Evolutionary conservation across 1,284 basidiomycete species (phyloP), one percentile per base, ranked within the genome.

Genomic region (Rhizoctonia solani): DNA sequence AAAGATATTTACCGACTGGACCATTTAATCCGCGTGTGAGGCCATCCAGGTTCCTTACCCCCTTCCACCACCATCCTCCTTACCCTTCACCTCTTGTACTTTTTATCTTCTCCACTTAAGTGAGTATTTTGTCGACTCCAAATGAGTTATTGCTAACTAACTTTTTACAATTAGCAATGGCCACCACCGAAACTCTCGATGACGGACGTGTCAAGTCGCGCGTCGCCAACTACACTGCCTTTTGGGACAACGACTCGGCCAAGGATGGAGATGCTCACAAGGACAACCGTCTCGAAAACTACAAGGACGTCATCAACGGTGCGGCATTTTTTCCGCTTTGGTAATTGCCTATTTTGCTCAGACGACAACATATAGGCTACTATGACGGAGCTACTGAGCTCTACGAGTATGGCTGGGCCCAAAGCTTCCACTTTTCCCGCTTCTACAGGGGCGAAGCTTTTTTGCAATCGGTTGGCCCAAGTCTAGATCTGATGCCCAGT

Each of bases 371-470:
- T 13, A n/a, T 53, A 66, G 92, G 93, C 46, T 98, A 97, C 81
- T 98, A 98, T 74, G 95, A 98, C 74, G 95, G 93, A 73, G 96
- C 95, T 4, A 99, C 96, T 19, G 88, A 95, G 76, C 83, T 99
- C 66, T 99, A 98, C 82, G 96, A 99, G 79, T 98, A 94, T 76
- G 95, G 93, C 66, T 96, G 93, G 94, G 85, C 85, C 5, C 82
- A 88, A 69, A 95, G 90, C 52, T 99, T 99, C 87, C 96, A 99
- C 81, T 99, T 99, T 79, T 97, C 93, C 66, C 93, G 97, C 44
- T 99, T 97, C 83, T 95, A 92, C 86, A 90, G 90, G 78, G 97
- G 96, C 71, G 97, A 99, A 79, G 86, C 87, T 0, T 98, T 99
- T 77, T 78, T 81, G 70, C 83, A 85, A 75, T 84, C 83, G 53